Conservation (phyloP, 2,329 filamentous ascomycete genomes). For the Fusarium torreyae region DNA sequence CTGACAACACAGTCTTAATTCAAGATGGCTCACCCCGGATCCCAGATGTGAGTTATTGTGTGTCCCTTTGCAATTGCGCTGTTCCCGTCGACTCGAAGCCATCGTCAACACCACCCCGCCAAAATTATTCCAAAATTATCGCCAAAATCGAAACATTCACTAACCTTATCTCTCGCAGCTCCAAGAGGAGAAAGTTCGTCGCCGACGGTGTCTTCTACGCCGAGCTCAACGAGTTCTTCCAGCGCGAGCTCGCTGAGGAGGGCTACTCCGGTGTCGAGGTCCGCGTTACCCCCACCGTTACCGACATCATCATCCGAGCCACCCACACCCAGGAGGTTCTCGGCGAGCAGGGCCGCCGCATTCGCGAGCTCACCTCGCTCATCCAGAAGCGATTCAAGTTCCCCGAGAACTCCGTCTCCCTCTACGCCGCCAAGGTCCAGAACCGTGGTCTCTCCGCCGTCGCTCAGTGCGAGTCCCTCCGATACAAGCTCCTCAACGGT, state of each 20-base stretch:
- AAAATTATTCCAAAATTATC: slow-evolving; percentile 12
- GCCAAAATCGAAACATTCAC: slow-evolving; percentile 28
- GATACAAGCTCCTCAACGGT: slow-evolving; percentile 99
- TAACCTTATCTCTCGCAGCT: slow-evolving; percentile 66
- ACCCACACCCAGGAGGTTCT: slow-evolving; percentile 99
- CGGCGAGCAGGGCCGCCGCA: slow-evolving; percentile 99
- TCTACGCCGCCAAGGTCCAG: slow-evolving; percentile 99
- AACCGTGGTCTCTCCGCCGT: slow-evolving; percentile 99
- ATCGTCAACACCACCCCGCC: slow-evolving; percentile 27
- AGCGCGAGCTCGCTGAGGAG: slow-evolving; percentile 99
- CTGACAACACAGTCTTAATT: slow-evolving; percentile 52
- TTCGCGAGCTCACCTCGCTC: slow-evolving; percentile 99
- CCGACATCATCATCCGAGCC: slow-evolving; percentile 99
- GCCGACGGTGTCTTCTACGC: slow-evolving; percentile 99
- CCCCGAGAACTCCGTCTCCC: slow-evolving; percentile 99
- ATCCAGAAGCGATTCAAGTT: slow-evolving; percentile 99
- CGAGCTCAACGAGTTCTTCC: slow-evolving; percentile 99
- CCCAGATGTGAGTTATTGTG: slow-evolving; percentile 71
- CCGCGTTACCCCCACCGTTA: slow-evolving; percentile 99
- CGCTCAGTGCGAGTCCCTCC: slow-evolving; percentile 99
- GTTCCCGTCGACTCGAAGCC: slow-evolving; percentile 12
- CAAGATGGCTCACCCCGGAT: slow-evolving; percentile 74
- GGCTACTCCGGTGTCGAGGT: slow-evolving; percentile 99
- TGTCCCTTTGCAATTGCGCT: slow-evolving; percentile 12
- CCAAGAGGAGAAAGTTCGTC: slow-evolving; percentile 95